Conservation (phyloP, 257 asterid genomes). For the Voacanga thouarsii region DNA sequence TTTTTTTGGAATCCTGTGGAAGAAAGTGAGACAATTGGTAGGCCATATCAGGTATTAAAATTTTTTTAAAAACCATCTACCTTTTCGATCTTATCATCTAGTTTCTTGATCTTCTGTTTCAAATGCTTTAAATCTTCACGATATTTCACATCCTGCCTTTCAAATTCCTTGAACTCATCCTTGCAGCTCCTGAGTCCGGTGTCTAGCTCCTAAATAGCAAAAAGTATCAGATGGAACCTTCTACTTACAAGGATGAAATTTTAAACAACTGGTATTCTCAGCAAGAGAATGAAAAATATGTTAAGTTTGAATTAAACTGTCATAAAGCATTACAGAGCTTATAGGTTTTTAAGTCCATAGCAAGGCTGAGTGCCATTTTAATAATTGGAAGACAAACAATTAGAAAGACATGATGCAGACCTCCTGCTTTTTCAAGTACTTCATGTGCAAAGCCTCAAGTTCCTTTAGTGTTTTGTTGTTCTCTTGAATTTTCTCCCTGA, state of each 20-base stretch:
- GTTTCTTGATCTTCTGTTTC: conserved; percentile 82
- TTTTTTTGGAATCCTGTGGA: conserved; percentile 64
- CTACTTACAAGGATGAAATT: background rate
- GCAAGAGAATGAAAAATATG: background rate
- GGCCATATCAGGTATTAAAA: background rate
- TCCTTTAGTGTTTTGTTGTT: conserved; percentile 60
- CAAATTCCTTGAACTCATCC: conserved; percentile 89
- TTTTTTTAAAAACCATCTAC: conserved; percentile 30
- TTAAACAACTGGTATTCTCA: background rate
- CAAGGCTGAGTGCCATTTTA: background rate
- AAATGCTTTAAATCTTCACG: conserved; percentile 79
- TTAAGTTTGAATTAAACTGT: background rate
- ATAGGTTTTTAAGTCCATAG: background rate
- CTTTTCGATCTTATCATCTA: conserved; percentile 78
- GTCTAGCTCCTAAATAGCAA: conserved; percentile 64
- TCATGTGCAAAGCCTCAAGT: conserved; percentile 68
- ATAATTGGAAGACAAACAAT: background rate
- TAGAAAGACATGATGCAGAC: conserved; percentile 33
- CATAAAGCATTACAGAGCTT: background rate
- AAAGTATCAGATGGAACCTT: background rate
- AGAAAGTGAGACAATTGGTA: background rate
- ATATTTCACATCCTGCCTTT: conserved; percentile 86
- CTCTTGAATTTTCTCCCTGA: conserved; percentile 82
- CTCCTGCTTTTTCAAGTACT: conserved; percentile 78
- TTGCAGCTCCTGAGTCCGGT: conserved; percentile 51